These are phyloP conservation scores for Fusarium avenaceum DNA, from an alignment of 2,329 filamentous ascomycete species.

Conservation along the genomic window DNA sequence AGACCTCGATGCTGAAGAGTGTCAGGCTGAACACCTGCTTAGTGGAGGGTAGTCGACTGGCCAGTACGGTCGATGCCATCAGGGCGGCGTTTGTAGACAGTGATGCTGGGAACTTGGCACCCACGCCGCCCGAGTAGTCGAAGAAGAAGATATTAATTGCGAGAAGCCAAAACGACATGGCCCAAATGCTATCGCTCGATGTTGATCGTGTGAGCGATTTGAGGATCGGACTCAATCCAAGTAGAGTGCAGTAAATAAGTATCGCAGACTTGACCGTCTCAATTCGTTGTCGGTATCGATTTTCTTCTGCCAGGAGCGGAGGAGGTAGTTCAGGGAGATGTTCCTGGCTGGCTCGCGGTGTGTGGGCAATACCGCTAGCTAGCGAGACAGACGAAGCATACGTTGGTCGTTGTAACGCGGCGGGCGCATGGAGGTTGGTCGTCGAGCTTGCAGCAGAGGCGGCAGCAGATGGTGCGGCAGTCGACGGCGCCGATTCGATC, in stretches of 20 bases:
- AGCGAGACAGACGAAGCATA: slow-evolving; percentile 69
- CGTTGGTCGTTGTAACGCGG: slow-evolving; percentile 58
- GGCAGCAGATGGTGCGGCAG: slow-evolving; percentile 43
- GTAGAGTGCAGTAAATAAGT: slow-evolving; percentile 91
- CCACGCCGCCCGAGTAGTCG: slow-evolving; percentile 84
- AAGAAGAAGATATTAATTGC: slow-evolving; percentile 98
- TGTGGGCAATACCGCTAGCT: slow-evolving; percentile 52
- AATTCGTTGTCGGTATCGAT: slow-evolving; percentile 67
- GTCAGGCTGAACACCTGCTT: slow-evolving; percentile 96
- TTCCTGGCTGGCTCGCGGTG: slow-evolving; percentile 51
- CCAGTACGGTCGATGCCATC: slow-evolving; percentile 95
- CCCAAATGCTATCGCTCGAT: slow-evolving; percentile 96
- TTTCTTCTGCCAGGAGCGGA: slow-evolving; percentile 54
- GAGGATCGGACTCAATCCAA: slow-evolving; percentile 93
- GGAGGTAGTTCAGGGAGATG: slow-evolving; percentile 49
- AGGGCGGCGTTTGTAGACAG: slow-evolving; percentile 95
- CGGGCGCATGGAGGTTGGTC: slow-evolving; percentile 56
- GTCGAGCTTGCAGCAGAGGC: slow-evolving; percentile 62
- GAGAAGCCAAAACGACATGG: slow-evolving; percentile 92
- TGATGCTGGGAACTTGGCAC: slow-evolving; percentile 75
- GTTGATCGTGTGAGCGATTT: slow-evolving; percentile 96
- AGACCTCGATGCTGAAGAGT: slow-evolving; percentile 96
- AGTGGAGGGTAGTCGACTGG: slow-evolving; percentile 87
- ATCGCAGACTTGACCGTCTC: slow-evolving; percentile 92
- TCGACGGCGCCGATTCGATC: slow-evolving; percentile 48